These are phyloP conservation scores for Suhomyces bribrorum DNA, from an alignment of 1,139 yeast genomes.

Conservation along the genomic window DNA sequence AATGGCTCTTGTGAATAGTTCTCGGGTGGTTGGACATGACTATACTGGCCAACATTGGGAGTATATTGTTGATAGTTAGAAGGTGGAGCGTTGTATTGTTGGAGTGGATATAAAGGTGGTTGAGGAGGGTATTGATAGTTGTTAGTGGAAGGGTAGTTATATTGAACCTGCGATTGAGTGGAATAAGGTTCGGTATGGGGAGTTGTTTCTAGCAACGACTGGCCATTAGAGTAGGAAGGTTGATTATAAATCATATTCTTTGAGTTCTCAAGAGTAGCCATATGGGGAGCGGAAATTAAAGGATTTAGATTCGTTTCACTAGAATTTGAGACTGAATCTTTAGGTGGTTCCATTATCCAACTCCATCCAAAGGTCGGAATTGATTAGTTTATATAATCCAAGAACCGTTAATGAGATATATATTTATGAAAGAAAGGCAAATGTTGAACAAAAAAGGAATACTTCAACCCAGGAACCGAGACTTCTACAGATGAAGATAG, in stretches of 20 bases:
- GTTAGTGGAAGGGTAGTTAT: background rate
- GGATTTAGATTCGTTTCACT: background rate
- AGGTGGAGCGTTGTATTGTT: background rate
- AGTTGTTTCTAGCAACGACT: slow-evolving; percentile 3
- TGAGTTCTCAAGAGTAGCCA: slow-evolving; percentile 6
- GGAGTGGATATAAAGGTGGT: background rate
- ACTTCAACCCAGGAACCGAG: slow-evolving; percentile 7
- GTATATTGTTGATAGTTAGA: background rate
- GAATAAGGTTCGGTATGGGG: slow-evolving; percentile 4
- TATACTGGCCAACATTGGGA: no score
- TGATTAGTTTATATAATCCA: background rate
- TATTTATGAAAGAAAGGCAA: slow-evolving; percentile 2
- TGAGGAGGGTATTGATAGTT: background rate
- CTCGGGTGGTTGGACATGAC: background rate
- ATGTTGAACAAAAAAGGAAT: slow-evolving; percentile 6
- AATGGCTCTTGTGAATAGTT: slow-evolving; percentile 1
- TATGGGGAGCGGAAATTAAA: background rate
- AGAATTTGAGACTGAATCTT: slow-evolving; percentile 4
- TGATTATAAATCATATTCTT: slow-evolving; percentile 6
- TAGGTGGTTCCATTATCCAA: slow-evolving; percentile 1
- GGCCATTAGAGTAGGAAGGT: background rate
- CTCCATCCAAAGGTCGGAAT: background rate
- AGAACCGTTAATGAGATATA: background rate
- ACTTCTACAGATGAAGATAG: slow-evolving; percentile 6
- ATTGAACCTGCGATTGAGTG: background rate